These are phyloP conservation scores for Uronychia setigera DNA, from an alignment of 73 alveolate species.

Conservation along the genomic window DNA sequence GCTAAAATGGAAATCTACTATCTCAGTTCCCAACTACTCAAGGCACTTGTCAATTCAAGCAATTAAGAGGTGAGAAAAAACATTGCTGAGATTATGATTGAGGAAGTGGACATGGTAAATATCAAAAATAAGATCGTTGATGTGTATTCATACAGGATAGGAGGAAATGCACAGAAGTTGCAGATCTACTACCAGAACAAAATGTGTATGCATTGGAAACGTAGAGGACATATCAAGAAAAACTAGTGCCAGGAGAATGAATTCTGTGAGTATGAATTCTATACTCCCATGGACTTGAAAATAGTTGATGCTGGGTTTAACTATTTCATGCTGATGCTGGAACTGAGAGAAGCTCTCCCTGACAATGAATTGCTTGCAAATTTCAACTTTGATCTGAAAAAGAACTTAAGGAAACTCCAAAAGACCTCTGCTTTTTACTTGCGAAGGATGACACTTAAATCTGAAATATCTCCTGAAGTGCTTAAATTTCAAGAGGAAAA, in stretches of 20 bases:
- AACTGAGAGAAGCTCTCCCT: background rate
- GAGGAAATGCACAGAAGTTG: conserved; percentile 20
- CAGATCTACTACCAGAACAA: conserved; percentile 15
- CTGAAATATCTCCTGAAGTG: too few species aligned
- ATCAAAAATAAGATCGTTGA: conserved; percentile 33
- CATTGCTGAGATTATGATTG: background rate
- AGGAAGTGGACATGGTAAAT: background rate
- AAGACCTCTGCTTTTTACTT: too few species aligned
- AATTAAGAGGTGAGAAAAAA: background rate
- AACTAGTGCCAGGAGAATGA: conserved; percentile 46
- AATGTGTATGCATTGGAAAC: conserved; percentile 36
- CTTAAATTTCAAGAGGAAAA: too few species aligned
- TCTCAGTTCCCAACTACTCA: background rate
- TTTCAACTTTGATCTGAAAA: too few species aligned
- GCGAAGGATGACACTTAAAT: too few species aligned
- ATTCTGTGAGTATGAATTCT: conserved; percentile 41
- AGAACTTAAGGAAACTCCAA: too few species aligned
- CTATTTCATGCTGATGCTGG: conserved; percentile 10
- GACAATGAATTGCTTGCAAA: too few species aligned
- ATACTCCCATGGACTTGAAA: conserved; percentile 7
- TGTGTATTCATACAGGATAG: conserved; percentile 27
- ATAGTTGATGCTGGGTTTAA: conserved; percentile 29
- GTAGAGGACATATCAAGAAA: conserved; percentile 10
- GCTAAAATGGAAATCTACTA: background rate
- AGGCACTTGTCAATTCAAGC: conserved; percentile 2